Base-by-base conservation (phyloP, 768 basidiomycete genomes). In the Hygrocybe punicea region DNA sequence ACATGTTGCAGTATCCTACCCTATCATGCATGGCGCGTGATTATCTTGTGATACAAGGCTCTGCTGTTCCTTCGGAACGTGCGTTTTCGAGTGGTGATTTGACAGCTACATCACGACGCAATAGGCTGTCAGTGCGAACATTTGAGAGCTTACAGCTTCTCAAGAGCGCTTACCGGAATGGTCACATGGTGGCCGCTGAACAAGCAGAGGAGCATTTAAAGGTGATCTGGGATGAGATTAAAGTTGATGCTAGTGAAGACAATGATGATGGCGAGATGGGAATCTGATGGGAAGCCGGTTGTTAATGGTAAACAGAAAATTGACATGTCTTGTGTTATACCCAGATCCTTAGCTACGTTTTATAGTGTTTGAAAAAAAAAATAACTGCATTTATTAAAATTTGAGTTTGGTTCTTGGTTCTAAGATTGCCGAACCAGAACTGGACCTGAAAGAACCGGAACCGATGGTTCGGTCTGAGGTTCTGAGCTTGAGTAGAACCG, bases 71-170 rank as follows among this genome's bases (percentile, higher is more conserved):
- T 1, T 67, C 69, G 4, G 69, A 73, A 46, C 29, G 53, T 1
- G 62, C 60, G 4, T 73, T 73, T 49, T 71, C 63, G 6, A 64
- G 63, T 60, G 64, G 61, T 16, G 66, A 65, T 1, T 35, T 69
- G 14, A 72, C 66, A 10, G 66, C 58, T 33, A 66, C 65, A 9
- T 39, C 56, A 1, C 48, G 44, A 25, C 56, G 61, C 13, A 67
- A 66, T 47, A 42, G 57, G 3, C 62, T 73, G 1, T 19, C 51
- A 13, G 59, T 67, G 13, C 24, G 55, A 19, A 63, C 60, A 9
- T 73, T 72, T 56, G 58, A 63, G 51, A 60, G 54, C 14, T 59
- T 69, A 6, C 72, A 73, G 50, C 57, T 71, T 36, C 58, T 72
- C 33, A 73, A 73, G 56, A 58, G 54, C 58, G 60, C 55, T 5